Evolutionary conservation across 306 rosid species (phyloP).

Genomic region (Dalbergia cultrata): DNA sequence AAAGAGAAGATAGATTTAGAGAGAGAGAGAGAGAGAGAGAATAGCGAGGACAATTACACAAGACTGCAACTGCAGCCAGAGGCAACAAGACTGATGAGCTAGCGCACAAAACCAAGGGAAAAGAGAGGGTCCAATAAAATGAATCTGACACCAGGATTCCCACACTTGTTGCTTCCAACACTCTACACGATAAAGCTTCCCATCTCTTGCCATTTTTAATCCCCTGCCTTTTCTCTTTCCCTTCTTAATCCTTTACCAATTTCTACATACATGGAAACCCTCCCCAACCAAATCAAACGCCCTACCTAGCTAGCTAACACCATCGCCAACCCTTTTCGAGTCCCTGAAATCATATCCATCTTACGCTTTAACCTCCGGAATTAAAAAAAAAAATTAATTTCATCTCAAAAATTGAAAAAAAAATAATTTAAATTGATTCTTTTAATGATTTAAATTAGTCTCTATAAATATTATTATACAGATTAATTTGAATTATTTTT

Average conservation of each 20-base stretch:
- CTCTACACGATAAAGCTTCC: constrained; percentile 74
- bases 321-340: constrained; percentile 5
- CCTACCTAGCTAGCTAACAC: neutral
- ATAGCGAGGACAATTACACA: constrained; percentile 33
- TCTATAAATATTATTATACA: no score
- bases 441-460: no score
- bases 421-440: no score
- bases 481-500: no score
- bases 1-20: constrained; percentile 5
- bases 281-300: neutral
- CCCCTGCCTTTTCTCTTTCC: constrained; percentile 40
- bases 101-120: constrained; percentile 50
- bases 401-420: no score
- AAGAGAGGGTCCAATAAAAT: neutral
- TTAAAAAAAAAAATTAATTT: no score
- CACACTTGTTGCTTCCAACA: constrained; percentile 88
- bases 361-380: no score
- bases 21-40: constrained; percentile 22
- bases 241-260: constrained; percentile 51
- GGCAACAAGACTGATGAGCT: constrained; percentile 22
- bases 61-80: constrained; percentile 44
- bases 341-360: no score
- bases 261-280: constrained; percentile 44
- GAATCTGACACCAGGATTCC: constrained; percentile 80
- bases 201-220: constrained; percentile 52